These are phyloP conservation scores for Gardenia jasminoides DNA, from an alignment of 257 asterid genomes.

Conservation along the genomic window DNA sequence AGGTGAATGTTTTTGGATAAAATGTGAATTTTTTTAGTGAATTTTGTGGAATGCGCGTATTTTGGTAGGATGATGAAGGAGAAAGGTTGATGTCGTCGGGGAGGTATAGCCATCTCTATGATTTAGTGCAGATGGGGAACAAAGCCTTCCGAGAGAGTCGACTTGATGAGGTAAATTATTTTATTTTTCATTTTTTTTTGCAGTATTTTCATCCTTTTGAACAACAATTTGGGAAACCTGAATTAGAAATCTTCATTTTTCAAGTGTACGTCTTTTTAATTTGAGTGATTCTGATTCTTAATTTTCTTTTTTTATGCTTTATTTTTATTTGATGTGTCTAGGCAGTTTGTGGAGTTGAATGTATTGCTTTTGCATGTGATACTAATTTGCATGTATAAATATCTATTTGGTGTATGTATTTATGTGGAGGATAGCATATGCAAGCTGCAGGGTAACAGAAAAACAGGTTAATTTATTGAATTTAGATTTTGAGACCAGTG, in stretches of 20 bases:
- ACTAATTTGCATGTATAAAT: background rate
- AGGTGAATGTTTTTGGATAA: background rate
- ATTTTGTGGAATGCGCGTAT: background rate
- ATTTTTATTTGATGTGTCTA: background rate
- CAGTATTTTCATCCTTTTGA: background rate
- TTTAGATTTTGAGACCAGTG: background rate
- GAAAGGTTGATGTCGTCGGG: conserved; percentile 67
- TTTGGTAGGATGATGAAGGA: conserved; percentile 43
- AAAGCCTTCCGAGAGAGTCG: conserved; percentile 62
- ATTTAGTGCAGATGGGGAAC: conserved; percentile 65
- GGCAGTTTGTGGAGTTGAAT: background rate
- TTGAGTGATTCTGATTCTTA: background rate
- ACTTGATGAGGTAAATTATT: conserved; percentile 62
- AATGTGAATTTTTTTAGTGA: background rate
- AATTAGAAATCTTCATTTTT: background rate
- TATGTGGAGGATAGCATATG: background rate
- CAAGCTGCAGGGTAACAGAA: background rate
- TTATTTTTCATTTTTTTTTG: conserved; percentile 10
- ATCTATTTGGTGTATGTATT: background rate
- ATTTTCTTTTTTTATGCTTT: background rate
- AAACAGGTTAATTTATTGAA: background rate
- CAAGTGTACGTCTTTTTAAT: background rate
- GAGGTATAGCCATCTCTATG: conserved; percentile 53
- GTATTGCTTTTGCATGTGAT: background rate
- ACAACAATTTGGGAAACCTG: background rate